Evolutionary conservation across 768 basidiomycete genomes (phyloP).

Genomic region (Lentinula sp.): DNA sequence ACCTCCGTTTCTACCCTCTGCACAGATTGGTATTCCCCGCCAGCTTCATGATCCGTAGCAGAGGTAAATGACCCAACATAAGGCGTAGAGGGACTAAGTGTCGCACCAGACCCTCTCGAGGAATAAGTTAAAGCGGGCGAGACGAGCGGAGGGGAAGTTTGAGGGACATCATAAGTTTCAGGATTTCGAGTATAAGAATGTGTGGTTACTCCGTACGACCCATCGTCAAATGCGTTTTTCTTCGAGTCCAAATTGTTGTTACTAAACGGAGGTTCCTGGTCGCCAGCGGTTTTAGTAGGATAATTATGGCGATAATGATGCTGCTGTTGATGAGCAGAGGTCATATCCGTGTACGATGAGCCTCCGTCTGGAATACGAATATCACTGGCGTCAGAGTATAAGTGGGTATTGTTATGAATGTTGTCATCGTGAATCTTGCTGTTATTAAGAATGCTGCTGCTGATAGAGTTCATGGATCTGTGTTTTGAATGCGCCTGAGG

Average conservation of each 20-base stretch:
- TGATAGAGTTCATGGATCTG: conserved; percentile 18
- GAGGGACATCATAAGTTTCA: conserved; percentile 22
- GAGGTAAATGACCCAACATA: conserved; percentile 56
- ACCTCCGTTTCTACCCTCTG: background rate
- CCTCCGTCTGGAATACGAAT: conserved; percentile 13
- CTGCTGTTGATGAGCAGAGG: conserved; percentile 1
- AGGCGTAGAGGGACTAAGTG: conserved; percentile 65
- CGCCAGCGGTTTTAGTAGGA: background rate
- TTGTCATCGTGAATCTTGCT: conserved; percentile 13
- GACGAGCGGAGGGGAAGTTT: conserved; percentile 47
- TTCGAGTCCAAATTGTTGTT: conserved; percentile 9
- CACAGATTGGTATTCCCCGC: background rate
- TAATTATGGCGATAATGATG: conserved; percentile 6
- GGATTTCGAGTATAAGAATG: conserved; percentile 6
- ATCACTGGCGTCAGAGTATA: conserved; percentile 17
- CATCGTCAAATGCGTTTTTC: conserved; percentile 2
- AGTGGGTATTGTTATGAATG: conserved; percentile 15
- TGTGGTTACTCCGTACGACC: background rate
- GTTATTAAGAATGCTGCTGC: conserved; percentile 14
- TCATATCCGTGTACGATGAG: conserved; percentile 5
- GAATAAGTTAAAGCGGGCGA: conserved; percentile 68
- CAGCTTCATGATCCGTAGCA: background rate
- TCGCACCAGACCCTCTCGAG: conserved; percentile 53
- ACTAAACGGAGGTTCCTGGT: background rate
- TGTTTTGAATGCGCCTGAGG: conserved; percentile 16